Evolutionary conservation across 768 basidiomycete genomes (phyloP).

Genomic region (Mycena vitilis): DNA sequence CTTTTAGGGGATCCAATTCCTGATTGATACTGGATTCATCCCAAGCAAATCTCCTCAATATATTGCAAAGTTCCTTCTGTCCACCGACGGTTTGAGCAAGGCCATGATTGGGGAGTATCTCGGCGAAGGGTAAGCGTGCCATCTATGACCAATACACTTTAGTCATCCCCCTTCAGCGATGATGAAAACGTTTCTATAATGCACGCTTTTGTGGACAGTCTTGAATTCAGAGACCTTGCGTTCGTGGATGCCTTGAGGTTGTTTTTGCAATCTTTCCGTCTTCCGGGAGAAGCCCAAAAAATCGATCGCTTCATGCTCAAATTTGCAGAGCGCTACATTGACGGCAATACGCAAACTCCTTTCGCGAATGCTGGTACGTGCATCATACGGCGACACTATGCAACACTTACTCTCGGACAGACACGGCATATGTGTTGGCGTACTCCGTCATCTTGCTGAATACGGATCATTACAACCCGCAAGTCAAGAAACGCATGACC

Average conservation of each 20-base stretch:
- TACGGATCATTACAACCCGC: constrained; percentile 96
- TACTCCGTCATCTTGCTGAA: constrained; percentile 97
- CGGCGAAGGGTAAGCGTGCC: constrained; percentile 84
- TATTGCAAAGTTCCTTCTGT: constrained; percentile 86
- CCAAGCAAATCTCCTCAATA: constrained; percentile 75
- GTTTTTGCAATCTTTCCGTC: constrained; percentile 95
- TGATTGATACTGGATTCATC: constrained; percentile 91
- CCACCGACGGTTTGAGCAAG: constrained; percentile 94
- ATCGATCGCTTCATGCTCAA: constrained; percentile 99
- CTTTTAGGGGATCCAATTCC: constrained; percentile 85
- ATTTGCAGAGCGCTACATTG: constrained; percentile 97
- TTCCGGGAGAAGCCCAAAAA: constrained; percentile 98
- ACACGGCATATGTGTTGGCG: constrained; percentile 94
- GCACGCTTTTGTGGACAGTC: constrained; percentile 96
- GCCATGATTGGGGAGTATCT: constrained; percentile 98
- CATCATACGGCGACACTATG: neutral
- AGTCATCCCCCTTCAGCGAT: constrained; percentile 63
- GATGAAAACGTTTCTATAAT: constrained; percentile 91
- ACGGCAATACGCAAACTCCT: constrained; percentile 82
- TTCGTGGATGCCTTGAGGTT: constrained; percentile 92
- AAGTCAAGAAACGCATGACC: constrained; percentile 95
- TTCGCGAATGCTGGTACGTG: constrained; percentile 94
- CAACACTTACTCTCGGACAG: constrained; percentile 50
- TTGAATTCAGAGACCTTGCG: constrained; percentile 84
- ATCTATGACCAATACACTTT: constrained; percentile 7